phyloP scores from a whole-genome alignment of 352 stramenopile genomes.

The Elongisporangium senticosum region DNA sequence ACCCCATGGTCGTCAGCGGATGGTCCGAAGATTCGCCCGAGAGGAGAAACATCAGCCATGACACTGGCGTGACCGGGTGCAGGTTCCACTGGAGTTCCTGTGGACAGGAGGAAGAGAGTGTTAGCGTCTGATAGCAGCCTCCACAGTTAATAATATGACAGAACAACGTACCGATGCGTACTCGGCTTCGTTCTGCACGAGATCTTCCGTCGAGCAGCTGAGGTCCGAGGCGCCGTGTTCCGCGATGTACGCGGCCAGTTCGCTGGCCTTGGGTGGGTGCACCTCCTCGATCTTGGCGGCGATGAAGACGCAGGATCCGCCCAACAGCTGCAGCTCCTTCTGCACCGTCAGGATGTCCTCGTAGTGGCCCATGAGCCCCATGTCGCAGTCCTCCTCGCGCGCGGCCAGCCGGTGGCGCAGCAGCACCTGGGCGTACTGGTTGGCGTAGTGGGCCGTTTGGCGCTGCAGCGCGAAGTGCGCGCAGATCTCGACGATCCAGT shows the following conservation, averaged over 20 bases:
- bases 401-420: constrained; percentile 46
- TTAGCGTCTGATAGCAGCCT: constrained; percentile 11
- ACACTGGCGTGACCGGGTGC: constrained; percentile 66
- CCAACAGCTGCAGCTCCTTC: constrained; percentile 53
- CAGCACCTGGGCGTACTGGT: constrained; percentile 73
- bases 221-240: constrained; percentile 28
- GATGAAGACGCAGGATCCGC: constrained; percentile 69
- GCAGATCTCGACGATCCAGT: constrained; percentile 59
- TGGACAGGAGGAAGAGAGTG: constrained; percentile 8
- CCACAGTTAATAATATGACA: constrained; percentile 1
- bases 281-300: constrained; percentile 85
- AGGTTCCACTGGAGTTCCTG: constrained; percentile 82
- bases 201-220: constrained; percentile 37
- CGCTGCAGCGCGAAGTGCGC: constrained; percentile 73
- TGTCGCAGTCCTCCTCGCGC: constrained; percentile 27
- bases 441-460: constrained; percentile 70
- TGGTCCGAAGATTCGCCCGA: constrained; percentile 59
- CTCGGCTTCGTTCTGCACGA: constrained; percentile 54
- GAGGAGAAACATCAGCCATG: constrained; percentile 75
- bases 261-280: constrained; percentile 62
- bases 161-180: constrained; percentile 46
- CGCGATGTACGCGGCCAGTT: constrained; percentile 57
- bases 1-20: constrained; percentile 65
- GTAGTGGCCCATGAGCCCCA: constrained; percentile 22
- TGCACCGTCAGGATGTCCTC: constrained; percentile 50